Percentiles rank a stretch among this genome's conserved stretches.
phyloP scores from a whole-genome alignment of 441 rosid genomes.

The Aleurites moluccanus region DNA sequence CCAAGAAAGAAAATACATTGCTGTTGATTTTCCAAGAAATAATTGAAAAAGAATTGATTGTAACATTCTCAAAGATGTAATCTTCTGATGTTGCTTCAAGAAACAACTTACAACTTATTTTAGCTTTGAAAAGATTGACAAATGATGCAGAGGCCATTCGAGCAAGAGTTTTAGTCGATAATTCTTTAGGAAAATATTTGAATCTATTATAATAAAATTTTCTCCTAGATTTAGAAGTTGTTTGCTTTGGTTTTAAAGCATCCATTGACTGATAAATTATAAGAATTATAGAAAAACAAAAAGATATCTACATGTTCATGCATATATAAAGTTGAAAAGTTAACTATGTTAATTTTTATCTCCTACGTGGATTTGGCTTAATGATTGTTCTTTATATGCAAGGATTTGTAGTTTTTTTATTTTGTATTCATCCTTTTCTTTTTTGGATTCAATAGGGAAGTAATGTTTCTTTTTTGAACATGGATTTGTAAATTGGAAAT shows the following conservation, averaged over 20 bases:
- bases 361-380: too few relatives aligned
- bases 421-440: too few relatives aligned
- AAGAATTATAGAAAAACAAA: neutral
- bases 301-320: too few relatives aligned
- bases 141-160: slow-evolving; percentile 23
- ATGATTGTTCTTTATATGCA: too few relatives aligned
- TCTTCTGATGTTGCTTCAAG: slow-evolving; percentile 15
- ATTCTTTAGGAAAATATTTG: slow-evolving; percentile 20
- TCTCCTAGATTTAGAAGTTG: neutral
- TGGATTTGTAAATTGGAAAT: too few relatives aligned
- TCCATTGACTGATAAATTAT: neutral
- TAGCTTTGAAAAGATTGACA: slow-evolving; percentile 13
- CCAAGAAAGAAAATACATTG: neutral
- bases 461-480: too few relatives aligned
- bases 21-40: neutral
- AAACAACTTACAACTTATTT: slow-evolving; percentile 28
- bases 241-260: neutral
- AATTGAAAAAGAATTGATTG: slow-evolving; percentile 4
- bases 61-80: slow-evolving; percentile 18
- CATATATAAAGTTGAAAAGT: neutral
- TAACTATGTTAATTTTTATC: neutral
- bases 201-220: neutral
- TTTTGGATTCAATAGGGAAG: too few relatives aligned
- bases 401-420: too few relatives aligned
- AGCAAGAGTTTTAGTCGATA: slow-evolving; percentile 29